phyloP scores from a whole-genome alignment of 2,329 filamentous ascomycete genomes.

The Xylariomycetidae sp. region DNA sequence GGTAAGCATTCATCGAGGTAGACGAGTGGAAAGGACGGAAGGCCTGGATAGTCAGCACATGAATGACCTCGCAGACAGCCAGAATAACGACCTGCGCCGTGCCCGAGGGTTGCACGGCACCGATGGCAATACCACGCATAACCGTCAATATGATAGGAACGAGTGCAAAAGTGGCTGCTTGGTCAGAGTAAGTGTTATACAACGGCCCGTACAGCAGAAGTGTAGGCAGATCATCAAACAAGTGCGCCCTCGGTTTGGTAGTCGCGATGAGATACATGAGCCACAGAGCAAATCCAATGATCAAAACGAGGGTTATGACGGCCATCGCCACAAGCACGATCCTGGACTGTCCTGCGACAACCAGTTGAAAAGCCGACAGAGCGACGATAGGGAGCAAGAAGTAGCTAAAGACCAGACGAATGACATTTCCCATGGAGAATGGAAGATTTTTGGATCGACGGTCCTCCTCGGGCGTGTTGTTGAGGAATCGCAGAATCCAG shows the following conservation, averaged over 20 bases:
- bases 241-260: slow-evolving; percentile 75
- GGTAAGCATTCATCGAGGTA: slow-evolving; percentile 97
- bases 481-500: slow-evolving; percentile 70
- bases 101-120: slow-evolving; percentile 86
- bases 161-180: slow-evolving; percentile 83
- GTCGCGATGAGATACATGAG: slow-evolving; percentile 75
- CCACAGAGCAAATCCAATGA: slow-evolving; percentile 73
- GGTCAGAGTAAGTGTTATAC: slow-evolving; percentile 96
- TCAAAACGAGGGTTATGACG: slow-evolving; percentile 65
- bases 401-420: slow-evolving; percentile 88
- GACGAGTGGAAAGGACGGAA: slow-evolving; percentile 86
- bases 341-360: slow-evolving; percentile 65
- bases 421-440: slow-evolving; percentile 72
- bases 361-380: slow-evolving; percentile 86
- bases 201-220: slow-evolving; percentile 86
- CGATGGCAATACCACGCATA: slow-evolving; percentile 82
- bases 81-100: slow-evolving; percentile 90
- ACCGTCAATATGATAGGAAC: slow-evolving; percentile 82
- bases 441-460: slow-evolving; percentile 87
- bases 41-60: slow-evolving; percentile 79
- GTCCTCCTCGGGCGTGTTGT: slow-evolving; percentile 75
- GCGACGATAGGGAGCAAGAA: slow-evolving; percentile 84
- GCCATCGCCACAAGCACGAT: slow-evolving; percentile 70
- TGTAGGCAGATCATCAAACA: slow-evolving; percentile 91
- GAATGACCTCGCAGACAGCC: slow-evolving; percentile 89